A percentile compares a stretch with the other conserved stretches of the same genome.
Evolutionary conservation across 2,329 filamentous ascomycete genomes (phyloP).

Genomic region (Dothiorella sarmentorum): DNA sequence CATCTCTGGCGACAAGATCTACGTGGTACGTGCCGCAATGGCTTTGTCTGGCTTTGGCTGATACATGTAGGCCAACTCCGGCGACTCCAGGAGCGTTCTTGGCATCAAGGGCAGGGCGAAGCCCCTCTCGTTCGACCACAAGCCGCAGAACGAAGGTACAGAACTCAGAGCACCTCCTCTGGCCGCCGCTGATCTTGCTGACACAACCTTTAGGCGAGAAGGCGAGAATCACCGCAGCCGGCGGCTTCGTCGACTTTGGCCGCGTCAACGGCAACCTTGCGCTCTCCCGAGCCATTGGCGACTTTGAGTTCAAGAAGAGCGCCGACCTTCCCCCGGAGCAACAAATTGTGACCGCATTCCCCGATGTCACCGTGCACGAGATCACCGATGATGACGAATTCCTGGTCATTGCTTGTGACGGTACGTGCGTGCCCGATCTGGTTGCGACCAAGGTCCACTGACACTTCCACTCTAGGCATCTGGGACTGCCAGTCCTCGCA

Average conservation of each 20-base stretch:
- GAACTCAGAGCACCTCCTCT: constrained; percentile 21
- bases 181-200: constrained; percentile 4
- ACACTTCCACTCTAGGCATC: constrained; percentile 64
- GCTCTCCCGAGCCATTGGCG: constrained; percentile 92
- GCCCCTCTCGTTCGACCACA: constrained; percentile 98
- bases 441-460: constrained; percentile 21
- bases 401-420: constrained; percentile 44
- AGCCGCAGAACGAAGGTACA: constrained; percentile 93
- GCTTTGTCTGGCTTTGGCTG: constrained; percentile 8
- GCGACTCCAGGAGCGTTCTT: constrained; percentile 90
- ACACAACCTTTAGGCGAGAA: constrained; percentile 70
- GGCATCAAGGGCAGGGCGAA: constrained; percentile 97
- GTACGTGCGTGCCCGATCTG: constrained; percentile 24
- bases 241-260: constrained; percentile 97
- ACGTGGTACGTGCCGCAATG: constrained; percentile 66
- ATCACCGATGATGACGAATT: constrained; percentile 94
- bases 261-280: constrained; percentile 98
- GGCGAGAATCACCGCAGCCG: constrained; percentile 89
- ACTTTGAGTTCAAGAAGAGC: constrained; percentile 99
- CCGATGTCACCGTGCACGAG: constrained; percentile 89
- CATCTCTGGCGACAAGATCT: constrained; percentile 88
- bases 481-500: constrained; percentile 99
- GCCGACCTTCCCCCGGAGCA: constrained; percentile 95
- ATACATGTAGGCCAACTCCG: constrained; percentile 76
- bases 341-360: constrained; percentile 96